Percentiles rank a stretch among this genome's conserved stretches.
Conservation (phyloP, 352 stramenopile species). For the Phytophthora rubi region DNA sequence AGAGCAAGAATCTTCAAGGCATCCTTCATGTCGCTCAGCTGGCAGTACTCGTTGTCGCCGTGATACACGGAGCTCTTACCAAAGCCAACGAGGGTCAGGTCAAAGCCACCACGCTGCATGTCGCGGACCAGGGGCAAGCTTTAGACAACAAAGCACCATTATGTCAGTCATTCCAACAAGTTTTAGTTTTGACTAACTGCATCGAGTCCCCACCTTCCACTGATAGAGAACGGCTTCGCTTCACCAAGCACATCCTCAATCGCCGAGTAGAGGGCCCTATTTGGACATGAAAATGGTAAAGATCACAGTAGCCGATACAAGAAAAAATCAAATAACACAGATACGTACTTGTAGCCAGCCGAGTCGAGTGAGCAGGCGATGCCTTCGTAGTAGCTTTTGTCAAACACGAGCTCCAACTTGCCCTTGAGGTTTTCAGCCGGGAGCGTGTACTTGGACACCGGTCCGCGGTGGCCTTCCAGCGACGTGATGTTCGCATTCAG, state of each 20-base stretch:
- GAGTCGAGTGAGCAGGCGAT: constrained; percentile 94
- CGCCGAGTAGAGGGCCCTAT: constrained; percentile 71
- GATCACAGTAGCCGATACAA: background rate
- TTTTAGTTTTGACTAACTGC: background rate
- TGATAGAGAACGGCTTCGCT: constrained; percentile 92
- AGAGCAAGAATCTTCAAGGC: constrained; percentile 87
- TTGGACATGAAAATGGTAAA: background rate
- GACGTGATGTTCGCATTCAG: constrained; percentile 87
- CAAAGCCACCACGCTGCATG: constrained; percentile 76
- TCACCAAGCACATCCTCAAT: constrained; percentile 82
- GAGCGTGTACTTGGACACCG: constrained; percentile 92
- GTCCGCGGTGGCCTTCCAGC: constrained; percentile 83
- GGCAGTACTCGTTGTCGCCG: constrained; percentile 93
- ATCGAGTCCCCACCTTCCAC: constrained; percentile 61
- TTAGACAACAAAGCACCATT: background rate
- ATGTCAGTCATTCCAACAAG: constrained; percentile 10
- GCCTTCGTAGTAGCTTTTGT: constrained; percentile 83
- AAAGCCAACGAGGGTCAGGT: constrained; percentile 81
- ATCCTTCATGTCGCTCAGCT: constrained; percentile 87
- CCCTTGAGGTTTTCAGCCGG: constrained; percentile 78
- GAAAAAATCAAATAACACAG: background rate
- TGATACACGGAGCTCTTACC: constrained; percentile 89
- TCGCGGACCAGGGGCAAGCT: constrained; percentile 79
- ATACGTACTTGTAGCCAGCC: constrained; percentile 78
- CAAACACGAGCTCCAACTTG: constrained; percentile 90